Evolutionary conservation across 2,329 filamentous ascomycete genomes (phyloP).

Genomic region (Venturia aucupariae): DNA sequence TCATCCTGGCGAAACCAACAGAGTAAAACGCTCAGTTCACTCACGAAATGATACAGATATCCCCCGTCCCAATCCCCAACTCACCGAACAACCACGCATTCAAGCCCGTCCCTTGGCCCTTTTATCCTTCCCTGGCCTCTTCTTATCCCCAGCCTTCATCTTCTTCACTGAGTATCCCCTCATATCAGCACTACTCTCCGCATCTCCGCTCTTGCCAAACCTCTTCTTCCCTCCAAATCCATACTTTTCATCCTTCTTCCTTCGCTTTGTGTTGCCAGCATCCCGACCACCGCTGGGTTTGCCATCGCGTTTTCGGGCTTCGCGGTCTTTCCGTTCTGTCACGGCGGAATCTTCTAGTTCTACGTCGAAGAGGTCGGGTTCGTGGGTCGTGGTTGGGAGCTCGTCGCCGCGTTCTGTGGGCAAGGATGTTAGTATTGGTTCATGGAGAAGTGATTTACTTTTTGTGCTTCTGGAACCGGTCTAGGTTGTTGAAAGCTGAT

Average conservation of each 20-base stretch:
- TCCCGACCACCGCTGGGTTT: conserved; percentile 27
- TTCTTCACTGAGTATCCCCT: conserved; percentile 70
- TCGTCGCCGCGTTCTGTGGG: conserved; percentile 12
- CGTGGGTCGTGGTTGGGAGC: conserved; percentile 37
- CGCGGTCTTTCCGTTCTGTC: conserved; percentile 36
- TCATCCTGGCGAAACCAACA: background rate
- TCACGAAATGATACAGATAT: background rate
- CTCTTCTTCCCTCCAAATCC: conserved; percentile 96
- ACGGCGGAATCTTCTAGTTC: conserved; percentile 63
- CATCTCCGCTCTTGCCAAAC: conserved; percentile 83
- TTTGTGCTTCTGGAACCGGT: too few species aligned
- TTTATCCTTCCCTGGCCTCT: conserved; percentile 29
- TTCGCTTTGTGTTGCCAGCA: conserved; percentile 59
- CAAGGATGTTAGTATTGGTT: background rate
- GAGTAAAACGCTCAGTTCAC: background rate
- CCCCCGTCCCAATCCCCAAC: too few species aligned
- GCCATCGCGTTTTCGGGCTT: conserved; percentile 27
- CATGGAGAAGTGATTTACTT: too few species aligned
- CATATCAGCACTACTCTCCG: conserved; percentile 70
- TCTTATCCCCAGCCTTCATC: conserved; percentile 56
- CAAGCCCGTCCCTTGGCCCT: conserved; percentile 24
- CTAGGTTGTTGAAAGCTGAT: too few species aligned
- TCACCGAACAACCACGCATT: too few species aligned
- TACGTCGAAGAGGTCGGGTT: conserved; percentile 86
- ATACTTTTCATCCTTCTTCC: conserved; percentile 91